These are phyloP conservation scores for Poa pratensis DNA, from an alignment of 176 grass and related monocot species.

Conservation along the genomic window DNA sequence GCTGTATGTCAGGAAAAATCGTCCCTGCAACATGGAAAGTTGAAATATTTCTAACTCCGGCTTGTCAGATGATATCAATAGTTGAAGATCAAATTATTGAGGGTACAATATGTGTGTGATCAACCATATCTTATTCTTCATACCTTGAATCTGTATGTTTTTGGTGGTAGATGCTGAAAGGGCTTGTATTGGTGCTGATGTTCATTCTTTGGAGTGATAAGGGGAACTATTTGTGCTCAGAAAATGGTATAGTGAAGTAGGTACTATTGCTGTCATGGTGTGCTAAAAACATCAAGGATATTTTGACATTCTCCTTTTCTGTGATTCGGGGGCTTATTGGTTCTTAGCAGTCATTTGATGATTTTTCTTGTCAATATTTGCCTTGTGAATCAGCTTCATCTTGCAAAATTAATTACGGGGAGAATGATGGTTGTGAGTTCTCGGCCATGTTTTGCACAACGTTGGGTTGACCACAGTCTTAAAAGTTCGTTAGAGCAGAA, in stretches of 20 bases:
- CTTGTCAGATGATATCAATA: neutral
- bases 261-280: conserved; percentile 35
- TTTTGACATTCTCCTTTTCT: conserved; percentile 8
- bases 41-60: conserved; percentile 61
- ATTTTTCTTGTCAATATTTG: neutral
- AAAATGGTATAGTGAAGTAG: conserved; percentile 43
- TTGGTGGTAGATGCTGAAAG: conserved; percentile 36
- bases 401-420: neutral
- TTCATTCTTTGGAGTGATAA: conserved; percentile 21
- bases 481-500: too few relatives aligned
- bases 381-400: neutral
- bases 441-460: too few relatives aligned
- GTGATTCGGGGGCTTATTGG: neutral
- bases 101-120: conserved; percentile 33
- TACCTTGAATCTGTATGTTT: conserved; percentile 51
- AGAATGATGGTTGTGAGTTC: neutral
- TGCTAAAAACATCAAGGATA: conserved; percentile 34
- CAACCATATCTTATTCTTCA: conserved; percentile 27
- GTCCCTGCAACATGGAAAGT: conserved; percentile 61
- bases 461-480: too few relatives aligned
- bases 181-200: conserved; percentile 39
- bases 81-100: conserved; percentile 35
- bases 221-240: neutral
- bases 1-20: conserved; percentile 72
- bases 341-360: neutral